Conservation (phyloP, 306 rosid genomes). For the Urtica urens region DNA sequence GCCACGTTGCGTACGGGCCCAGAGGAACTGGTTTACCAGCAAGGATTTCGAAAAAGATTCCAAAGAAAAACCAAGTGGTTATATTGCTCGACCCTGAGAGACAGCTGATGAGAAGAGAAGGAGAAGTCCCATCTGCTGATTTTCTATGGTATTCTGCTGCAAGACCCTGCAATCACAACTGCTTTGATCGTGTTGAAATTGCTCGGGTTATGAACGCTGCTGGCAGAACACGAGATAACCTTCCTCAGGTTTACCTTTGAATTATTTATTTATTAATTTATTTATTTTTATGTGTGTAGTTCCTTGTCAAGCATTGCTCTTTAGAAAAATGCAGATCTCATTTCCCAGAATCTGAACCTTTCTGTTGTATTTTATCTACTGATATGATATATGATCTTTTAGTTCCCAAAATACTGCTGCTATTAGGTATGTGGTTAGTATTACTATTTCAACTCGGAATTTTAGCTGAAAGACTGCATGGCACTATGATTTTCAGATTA, state of each 20-base stretch:
- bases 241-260: conserved; percentile 98
- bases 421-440: no score
- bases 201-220: conserved; percentile 99
- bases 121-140: conserved; percentile 93
- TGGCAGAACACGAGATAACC: conserved; percentile 85
- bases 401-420: not conserved
- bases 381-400: not conserved
- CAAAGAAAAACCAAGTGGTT: conserved; percentile 84
- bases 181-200: conserved; percentile 95
- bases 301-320: not conserved
- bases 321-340: not conserved
- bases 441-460: no score
- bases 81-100: conserved; percentile 89
- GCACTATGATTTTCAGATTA: no score
- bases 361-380: not conserved
- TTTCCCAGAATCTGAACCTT: not conserved
- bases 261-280: not conserved
- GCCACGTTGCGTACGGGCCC: conserved; percentile 76
- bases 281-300: not conserved
- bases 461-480: no score
- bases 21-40: conserved; percentile 93
- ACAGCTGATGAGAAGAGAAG: conserved; percentile 76
- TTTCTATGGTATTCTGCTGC: conserved; percentile 97
- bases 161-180: conserved; percentile 80
- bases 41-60: conserved; percentile 72